A percentile compares a stretch with the other conserved stretches of the same genome.
Conservation (phyloP, 1,284 basidiomycete genomes). For the Puccinia coronata region DNA sequence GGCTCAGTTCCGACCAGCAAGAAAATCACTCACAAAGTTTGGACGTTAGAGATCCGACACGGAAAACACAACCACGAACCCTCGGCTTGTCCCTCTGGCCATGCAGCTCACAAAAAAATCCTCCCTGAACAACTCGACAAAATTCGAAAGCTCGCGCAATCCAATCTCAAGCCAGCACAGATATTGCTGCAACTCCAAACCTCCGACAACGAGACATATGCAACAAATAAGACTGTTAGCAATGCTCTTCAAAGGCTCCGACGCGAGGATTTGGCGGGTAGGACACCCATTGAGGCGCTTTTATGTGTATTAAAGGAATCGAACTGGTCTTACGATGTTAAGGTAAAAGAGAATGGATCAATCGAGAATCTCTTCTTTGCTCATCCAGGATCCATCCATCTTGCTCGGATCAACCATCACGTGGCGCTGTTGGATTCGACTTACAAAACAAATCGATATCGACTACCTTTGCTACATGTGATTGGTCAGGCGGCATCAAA, state of each 20-base stretch:
- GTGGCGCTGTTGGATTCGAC: no score
- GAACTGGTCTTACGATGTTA: no score
- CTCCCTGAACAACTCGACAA: neutral
- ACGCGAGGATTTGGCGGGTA: neutral
- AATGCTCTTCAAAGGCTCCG: neutral
- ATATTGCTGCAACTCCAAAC: no score
- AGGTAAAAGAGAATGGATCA: no score
- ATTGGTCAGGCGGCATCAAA: no score
- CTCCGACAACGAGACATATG: neutral
- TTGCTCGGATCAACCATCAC: conserved; percentile 6
- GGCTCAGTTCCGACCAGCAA: neutral
- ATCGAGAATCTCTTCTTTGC: no score
- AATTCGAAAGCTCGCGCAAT: neutral
- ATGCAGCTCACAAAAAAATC: neutral
- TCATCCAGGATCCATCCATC: neutral
- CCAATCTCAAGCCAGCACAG: conserved; percentile 1
- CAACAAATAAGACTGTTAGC: neutral
- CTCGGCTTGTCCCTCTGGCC: no score
- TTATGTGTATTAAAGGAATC: no score
- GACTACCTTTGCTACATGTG: no score
- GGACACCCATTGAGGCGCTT: no score
- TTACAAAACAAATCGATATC: neutral
- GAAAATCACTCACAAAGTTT: neutral
- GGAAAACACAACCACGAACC: neutral
- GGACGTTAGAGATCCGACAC: no score